A percentile compares a stretch with the other conserved stretches of the same genome.
phyloP scores from a whole-genome alignment of 768 basidiomycete species.

The Erythrobasidium yunnanense region DNA sequence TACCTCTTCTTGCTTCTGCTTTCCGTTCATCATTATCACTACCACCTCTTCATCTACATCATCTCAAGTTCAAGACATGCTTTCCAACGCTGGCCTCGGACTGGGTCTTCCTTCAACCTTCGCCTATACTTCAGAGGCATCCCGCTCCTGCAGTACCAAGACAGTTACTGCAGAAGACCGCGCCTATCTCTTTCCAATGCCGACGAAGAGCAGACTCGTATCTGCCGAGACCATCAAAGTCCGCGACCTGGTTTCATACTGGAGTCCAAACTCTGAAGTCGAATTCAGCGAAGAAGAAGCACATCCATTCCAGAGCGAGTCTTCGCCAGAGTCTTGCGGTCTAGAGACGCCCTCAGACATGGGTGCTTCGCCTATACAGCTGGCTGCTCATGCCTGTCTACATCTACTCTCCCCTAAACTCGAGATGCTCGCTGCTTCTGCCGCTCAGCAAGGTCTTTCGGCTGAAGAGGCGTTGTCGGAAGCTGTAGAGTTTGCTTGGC shows the following conservation, averaged over 20 bases:
- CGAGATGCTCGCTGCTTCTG: not conserved
- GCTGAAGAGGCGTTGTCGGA: not conserved
- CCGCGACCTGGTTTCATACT: conserved; percentile 1
- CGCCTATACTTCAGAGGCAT: not conserved
- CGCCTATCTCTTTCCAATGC: not conserved
- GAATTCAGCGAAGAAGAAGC: not conserved
- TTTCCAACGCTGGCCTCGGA: not conserved
- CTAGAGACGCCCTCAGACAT: not conserved
- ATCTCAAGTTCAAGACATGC: no score
- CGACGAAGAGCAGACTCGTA: not conserved
- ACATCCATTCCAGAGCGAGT: not conserved
- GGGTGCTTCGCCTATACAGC: not conserved
- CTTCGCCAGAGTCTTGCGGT: not conserved
- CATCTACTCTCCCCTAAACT: not conserved
- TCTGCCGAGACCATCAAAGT: not conserved
- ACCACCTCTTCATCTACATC: no score
- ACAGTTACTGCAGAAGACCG: not conserved
- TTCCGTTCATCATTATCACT: not conserved
- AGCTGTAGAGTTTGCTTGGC: conserved; percentile 14
- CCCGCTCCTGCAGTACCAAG: not conserved
- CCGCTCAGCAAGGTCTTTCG: not conserved
- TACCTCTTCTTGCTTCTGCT: not conserved
- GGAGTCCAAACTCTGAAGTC: not conserved
- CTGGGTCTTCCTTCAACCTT: conserved; percentile 8
- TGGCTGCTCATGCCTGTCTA: not conserved